Evolutionary conservation across 371 early-diverging fungal genomes (phyloP), one percentile per base, ranked within the genome.

Genomic region (Globomyces sp.): DNA sequence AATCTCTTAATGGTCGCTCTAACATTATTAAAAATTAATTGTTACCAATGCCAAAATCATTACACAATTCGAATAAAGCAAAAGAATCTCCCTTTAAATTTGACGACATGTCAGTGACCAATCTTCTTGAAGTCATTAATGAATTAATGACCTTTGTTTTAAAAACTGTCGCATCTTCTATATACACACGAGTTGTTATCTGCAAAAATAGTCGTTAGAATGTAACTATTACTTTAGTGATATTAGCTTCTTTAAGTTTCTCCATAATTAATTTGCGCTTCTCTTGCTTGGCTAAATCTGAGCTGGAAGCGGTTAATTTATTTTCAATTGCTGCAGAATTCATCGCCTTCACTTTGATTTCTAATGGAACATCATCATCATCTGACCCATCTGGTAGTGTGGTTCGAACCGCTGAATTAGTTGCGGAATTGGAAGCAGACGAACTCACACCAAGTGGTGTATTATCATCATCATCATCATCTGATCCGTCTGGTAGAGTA

Each of bases 61-160:
- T 88, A 44, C 87, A 87, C 53, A 92, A 79, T 70, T 96, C 96
- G 80, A 95, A 96, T 45, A 96, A 75, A 1, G 92, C 88, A 94
- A 95, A 96, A 11, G 81, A 81, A 58, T 85, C 64, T 0, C 67
- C 65, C n/a, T 70, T 66, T 49, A 57, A 78, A 34, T 82, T 84
- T 62, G 90, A 72, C 55, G 80, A 78, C 49, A 95, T 72, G 68
- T 87, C 87, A 34, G 83, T 78, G 55, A 92, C 67, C 3, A 90
- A 86, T 76, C 87, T 84, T 39, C 87, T 86, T 24, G 90, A 85
- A 8, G 90, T 86, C 74, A 92, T 85, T 46, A 86, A 74, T 51
- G 86, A 79, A 2, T 87, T 92, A 53, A 93, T 66, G 57, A 89
- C 86, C 46, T 92, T 76, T 1, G 88, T 88, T 71, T 90, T 87